Evolutionary conservation across 345 rosid species (phyloP), one percentile per base, ranked within the genome.

Genomic region (Eucalyptus globulus): DNA sequence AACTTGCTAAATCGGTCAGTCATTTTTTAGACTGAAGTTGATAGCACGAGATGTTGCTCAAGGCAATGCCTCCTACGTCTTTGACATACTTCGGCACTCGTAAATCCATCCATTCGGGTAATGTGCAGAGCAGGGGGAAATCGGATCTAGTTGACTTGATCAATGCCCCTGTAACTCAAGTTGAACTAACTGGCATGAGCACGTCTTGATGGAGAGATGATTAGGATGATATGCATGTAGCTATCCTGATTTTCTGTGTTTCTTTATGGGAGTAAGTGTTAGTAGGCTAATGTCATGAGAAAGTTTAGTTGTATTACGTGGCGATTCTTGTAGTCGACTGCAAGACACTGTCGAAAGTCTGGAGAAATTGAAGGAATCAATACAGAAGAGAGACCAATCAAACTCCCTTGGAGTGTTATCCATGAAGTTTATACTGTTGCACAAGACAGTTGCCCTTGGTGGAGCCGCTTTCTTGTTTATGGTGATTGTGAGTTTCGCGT

Each of bases 101-200:
- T 50, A 50, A 50, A 50, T 50, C 53, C 53, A 50, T 50, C 53
- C 53, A 50, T 50, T 50, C 3, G 1, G 53, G 53, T 15, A 50
- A 50, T 50, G 19, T 50, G 53, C 3, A 50, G 89, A 93, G 92
- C 89, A 91, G 86, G 76, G 97, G 95, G 80, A 95, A 94, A 92
- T 87, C 93, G 93, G 96, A 93, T 88, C 93, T 94, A 60, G 87
- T 95, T 29, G 97, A 95, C 87, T 93, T 96, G 50, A 93, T 97
- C 58, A 95, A 95, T 89, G 91, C 92, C 49, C 89, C 96, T 85
- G 93, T 87, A 22, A 93, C 98, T 44, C 96, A 96, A 90, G 34
- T 93, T 92, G 98, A 97, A 92, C 95, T 97, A 53, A 80, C 90
- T 49, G 93, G 93, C 17, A 93, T 91, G 85, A 90, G 21, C 7